A percentile compares a stretch with the other conserved stretches of the same genome.
phyloP scores from a whole-genome alignment of 306 rosid species.

The Canavalia gladiata region DNA sequence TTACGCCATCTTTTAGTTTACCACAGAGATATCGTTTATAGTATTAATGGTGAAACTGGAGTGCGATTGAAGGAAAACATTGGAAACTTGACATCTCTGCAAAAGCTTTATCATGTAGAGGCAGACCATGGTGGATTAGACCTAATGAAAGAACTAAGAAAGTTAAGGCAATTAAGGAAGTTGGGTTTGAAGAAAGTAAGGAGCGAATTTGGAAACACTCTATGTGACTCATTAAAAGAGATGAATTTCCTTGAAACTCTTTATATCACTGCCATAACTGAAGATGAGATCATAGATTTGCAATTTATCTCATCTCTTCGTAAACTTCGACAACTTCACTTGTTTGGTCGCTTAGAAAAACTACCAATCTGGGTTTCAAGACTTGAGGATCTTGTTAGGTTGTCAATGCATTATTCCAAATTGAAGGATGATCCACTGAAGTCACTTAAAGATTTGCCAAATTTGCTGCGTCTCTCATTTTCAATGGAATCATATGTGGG shows the following conservation, averaged over 20 bases:
- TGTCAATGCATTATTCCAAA: neutral
- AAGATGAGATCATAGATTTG: neutral
- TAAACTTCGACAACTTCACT: neutral
- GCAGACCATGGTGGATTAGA: slow-evolving; percentile 1
- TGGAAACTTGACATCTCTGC: neutral
- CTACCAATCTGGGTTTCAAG: neutral
- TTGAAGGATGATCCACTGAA: slow-evolving; percentile 26
- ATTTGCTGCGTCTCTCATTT: neutral
- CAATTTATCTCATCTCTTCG: neutral
- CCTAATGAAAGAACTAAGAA: neutral
- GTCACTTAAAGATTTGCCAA: slow-evolving; percentile 11
- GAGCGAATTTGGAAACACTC: neutral
- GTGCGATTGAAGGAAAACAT: neutral
- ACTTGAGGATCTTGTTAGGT: neutral
- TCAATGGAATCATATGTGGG: neutral
- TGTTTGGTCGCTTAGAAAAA: neutral
- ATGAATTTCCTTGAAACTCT: neutral
- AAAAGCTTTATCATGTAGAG: neutral
- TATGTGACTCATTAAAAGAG: neutral
- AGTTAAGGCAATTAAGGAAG: slow-evolving; percentile 3
- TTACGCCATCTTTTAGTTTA: neutral
- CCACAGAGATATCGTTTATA: neutral
- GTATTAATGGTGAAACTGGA: neutral
- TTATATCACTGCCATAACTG: neutral
- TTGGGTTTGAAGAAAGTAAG: neutral